phyloP scores from a whole-genome alignment of 1,284 basidiomycete genomes.

The Cerrena zonata region DNA sequence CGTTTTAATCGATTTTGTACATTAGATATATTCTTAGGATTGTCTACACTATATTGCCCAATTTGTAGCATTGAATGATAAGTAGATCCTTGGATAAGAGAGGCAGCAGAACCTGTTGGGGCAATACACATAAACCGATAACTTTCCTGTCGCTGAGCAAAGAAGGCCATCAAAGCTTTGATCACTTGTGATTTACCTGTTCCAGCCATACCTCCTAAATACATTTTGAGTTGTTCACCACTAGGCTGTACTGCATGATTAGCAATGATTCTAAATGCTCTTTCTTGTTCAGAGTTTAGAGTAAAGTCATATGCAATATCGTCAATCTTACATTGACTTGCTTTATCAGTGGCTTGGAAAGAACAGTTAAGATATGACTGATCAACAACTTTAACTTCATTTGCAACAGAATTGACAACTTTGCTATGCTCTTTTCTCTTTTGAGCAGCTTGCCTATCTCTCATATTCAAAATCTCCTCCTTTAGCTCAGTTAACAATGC shows the following conservation, averaged over 20 bases:
- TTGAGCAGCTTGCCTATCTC: too few species aligned
- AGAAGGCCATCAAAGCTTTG: conserved; percentile 30
- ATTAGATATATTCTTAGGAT: background rate
- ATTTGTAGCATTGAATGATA: conserved; percentile 33
- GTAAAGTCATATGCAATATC: too few species aligned
- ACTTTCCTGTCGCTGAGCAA: conserved; percentile 19
- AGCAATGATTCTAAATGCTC: conserved; percentile 30
- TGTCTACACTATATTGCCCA: background rate
- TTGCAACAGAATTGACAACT: too few species aligned
- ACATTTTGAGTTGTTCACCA: conserved; percentile 17
- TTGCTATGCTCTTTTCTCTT: too few species aligned
- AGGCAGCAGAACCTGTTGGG: conserved; percentile 34
- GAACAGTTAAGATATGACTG: too few species aligned
- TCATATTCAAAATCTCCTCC: too few species aligned
- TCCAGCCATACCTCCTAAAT: conserved; percentile 23
- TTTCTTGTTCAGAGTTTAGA: conserved; percentile 28
- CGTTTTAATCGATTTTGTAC: conserved; percentile 17
- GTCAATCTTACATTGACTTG: too few species aligned
- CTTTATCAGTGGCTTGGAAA: too few species aligned
- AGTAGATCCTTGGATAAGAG: conserved; percentile 32
- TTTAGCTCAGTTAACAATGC: too few species aligned
- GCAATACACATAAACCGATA: conserved; percentile 28
- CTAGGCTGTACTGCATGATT: conserved; percentile 21
- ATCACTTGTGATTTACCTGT: conserved; percentile 41
- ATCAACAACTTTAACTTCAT: too few species aligned